Evolutionary conservation across 495 filamentous ascomycete genomes (phyloP).

Genomic region (Hypomontagnella submonticulosa): DNA sequence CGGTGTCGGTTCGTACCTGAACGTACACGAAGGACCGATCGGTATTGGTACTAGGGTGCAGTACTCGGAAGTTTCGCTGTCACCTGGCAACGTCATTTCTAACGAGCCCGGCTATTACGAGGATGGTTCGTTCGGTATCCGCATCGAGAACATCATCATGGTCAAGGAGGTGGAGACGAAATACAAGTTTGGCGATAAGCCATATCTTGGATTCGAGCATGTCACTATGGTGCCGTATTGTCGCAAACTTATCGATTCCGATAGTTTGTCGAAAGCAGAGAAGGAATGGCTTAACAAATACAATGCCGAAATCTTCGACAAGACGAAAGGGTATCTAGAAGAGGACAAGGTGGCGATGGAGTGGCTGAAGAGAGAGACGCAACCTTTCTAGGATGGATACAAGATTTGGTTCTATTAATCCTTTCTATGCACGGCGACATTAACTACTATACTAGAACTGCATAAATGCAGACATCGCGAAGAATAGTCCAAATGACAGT

Average conservation of each 20-base stretch:
- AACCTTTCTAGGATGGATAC: slow-evolving; percentile 54
- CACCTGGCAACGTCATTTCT: slow-evolving; percentile 92
- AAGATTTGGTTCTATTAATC: background rate
- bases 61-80: slow-evolving; percentile 89
- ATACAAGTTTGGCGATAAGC: slow-evolving; percentile 90
- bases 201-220: slow-evolving; percentile 94
- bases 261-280: slow-evolving; percentile 78
- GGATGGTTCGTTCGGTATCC: slow-evolving; percentile 96
- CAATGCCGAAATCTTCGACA: slow-evolving; percentile 81
- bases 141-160: slow-evolving; percentile 96
- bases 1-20: slow-evolving; percentile 90
- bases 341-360: slow-evolving; percentile 71
- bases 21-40: slow-evolving; percentile 98
- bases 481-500: slow-evolving; percentile 78
- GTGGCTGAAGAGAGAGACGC: slow-evolving; percentile 91
- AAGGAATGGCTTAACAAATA: slow-evolving; percentile 89
- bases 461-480: slow-evolving; percentile 81
- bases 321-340: slow-evolving; percentile 85
- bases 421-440: slow-evolving; percentile 8
- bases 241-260: slow-evolving; percentile 83
- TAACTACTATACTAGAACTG: slow-evolving; percentile 62
- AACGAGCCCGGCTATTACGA: slow-evolving; percentile 99
- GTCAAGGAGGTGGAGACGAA: slow-evolving; percentile 86
- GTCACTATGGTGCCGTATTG: slow-evolving; percentile 98
- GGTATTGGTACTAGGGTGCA: slow-evolving; percentile 92